A percentile compares a stretch with the other conserved stretches of the same genome.
Conservation (phyloP, 495 filamentous ascomycete genomes). For the Hypoxylon fragiforme region DNA sequence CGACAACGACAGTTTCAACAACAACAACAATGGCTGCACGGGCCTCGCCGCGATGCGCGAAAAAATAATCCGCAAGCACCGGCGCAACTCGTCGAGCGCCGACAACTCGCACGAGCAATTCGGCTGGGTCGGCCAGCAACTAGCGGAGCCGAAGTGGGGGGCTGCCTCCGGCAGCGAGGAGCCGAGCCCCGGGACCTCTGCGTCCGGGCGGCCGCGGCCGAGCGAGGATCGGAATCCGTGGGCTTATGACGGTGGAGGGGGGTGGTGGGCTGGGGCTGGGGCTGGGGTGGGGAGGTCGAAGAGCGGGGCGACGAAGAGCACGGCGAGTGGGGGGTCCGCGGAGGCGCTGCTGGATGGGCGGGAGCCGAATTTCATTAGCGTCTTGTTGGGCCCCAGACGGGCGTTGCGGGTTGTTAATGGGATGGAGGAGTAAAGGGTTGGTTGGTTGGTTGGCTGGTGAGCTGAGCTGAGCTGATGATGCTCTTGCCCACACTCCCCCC, state of each 20-base stretch:
- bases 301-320: slow-evolving; percentile 42
- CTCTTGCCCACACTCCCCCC: no score
- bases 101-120: slow-evolving; percentile 39
- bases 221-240: slow-evolving; percentile 26
- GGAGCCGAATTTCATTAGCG: slow-evolving; percentile 75
- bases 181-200: slow-evolving; percentile 27
- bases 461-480: no score
- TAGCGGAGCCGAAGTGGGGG: slow-evolving; percentile 41
- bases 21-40: slow-evolving; percentile 6
- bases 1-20: neutral
- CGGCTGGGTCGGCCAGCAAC: slow-evolving; percentile 38
- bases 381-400: slow-evolving; percentile 70
- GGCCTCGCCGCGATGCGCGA: slow-evolving; percentile 25
- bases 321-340: slow-evolving; percentile 41
- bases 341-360: slow-evolving; percentile 63
- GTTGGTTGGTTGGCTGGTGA: no score
- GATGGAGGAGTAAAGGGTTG: slow-evolving; percentile 34
- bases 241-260: slow-evolving; percentile 12
- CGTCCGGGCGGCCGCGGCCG: slow-evolving; percentile 17
- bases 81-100: slow-evolving; percentile 25
- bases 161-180: slow-evolving; percentile 26
- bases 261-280: slow-evolving; percentile 1
- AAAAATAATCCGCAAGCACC: slow-evolving; percentile 34
- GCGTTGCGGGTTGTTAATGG: slow-evolving; percentile 74
- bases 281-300: slow-evolving; percentile 28